Conservation (phyloP, 306 rosid genomes). For the Trichosanthes truncata region DNA sequence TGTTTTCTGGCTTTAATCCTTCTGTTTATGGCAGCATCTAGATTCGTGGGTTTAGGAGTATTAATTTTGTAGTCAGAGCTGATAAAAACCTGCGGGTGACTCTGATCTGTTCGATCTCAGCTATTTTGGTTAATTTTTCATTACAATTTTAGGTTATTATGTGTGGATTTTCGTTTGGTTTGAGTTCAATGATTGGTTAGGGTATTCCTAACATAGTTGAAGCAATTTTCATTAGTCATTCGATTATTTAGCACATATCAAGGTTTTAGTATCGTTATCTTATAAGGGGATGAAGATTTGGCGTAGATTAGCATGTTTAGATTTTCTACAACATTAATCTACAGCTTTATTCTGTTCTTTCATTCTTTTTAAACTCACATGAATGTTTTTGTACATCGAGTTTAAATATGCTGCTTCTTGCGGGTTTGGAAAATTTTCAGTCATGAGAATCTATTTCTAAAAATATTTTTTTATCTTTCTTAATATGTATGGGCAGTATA, state of each 20-base stretch:
- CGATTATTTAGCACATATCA: background rate
- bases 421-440: background rate
- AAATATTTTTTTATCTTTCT: background rate
- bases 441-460: background rate
- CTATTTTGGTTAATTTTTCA: background rate
- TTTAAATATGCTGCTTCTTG: background rate
- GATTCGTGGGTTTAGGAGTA: background rate
- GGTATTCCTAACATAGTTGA: background rate
- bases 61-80: background rate
- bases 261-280: background rate
- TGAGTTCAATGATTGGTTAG: background rate
- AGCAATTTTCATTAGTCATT: background rate
- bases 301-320: background rate
- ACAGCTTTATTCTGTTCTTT: background rate
- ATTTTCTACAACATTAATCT: background rate
- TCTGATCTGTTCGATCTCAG: conserved; percentile 4
- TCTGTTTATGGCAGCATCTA: background rate
- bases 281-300: background rate
- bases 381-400: background rate
- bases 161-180: background rate
- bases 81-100: background rate
- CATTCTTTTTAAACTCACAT: background rate
- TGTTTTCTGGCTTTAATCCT: background rate
- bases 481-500: background rate
- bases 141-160: background rate